Conservation (phyloP, 2,329 filamentous ascomycete genomes). For the Cladosporium halotolerans region DNA sequence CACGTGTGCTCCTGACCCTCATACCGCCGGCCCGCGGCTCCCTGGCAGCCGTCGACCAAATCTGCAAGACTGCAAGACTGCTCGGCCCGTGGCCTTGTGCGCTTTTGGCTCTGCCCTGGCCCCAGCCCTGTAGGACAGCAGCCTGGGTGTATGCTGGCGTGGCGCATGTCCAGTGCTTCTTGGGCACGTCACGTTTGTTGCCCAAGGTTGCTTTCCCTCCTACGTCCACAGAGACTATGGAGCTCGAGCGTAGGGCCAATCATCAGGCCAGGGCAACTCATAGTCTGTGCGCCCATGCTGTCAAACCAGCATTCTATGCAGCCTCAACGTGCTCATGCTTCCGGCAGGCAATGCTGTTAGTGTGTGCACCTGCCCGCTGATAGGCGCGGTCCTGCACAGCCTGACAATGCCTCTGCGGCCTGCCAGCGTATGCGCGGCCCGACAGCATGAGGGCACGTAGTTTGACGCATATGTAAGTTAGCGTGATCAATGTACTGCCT, state of each 20-base stretch:
- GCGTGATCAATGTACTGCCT: conserved; percentile 4
- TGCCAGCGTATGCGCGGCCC: conserved; percentile 9
- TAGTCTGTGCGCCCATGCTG: conserved; percentile 9
- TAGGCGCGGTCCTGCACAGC: conserved; percentile 7
- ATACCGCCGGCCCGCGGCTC: conserved; percentile 2
- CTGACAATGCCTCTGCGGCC: conserved; percentile 13
- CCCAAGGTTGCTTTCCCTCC: conserved; percentile 3
- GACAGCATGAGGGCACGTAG: background rate
- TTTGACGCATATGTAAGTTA: conserved; percentile 1
- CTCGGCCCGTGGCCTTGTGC: conserved; percentile 8
- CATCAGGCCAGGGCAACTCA: background rate
- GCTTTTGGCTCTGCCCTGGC: background rate
- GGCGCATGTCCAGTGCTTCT: conserved; percentile 3
- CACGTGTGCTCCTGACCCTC: background rate
- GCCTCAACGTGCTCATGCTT: conserved; percentile 10
- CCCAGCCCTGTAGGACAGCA: conserved; percentile 6
- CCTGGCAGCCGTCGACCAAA: background rate
- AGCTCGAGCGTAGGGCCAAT: background rate
- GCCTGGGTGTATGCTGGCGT: conserved; percentile 5
- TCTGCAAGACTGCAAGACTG: background rate
- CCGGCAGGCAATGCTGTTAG: conserved; percentile 8
- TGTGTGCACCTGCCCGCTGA: conserved; percentile 8
- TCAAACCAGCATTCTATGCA: conserved; percentile 9
- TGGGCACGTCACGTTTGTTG: conserved; percentile 7
- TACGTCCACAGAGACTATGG: background rate